Percentiles rank a stretch among this genome's conserved stretches.
These are phyloP conservation scores for Macrolepiota albuminosa DNA, from an alignment of 768 basidiomycete genomes.

Conservation along the genomic window DNA sequence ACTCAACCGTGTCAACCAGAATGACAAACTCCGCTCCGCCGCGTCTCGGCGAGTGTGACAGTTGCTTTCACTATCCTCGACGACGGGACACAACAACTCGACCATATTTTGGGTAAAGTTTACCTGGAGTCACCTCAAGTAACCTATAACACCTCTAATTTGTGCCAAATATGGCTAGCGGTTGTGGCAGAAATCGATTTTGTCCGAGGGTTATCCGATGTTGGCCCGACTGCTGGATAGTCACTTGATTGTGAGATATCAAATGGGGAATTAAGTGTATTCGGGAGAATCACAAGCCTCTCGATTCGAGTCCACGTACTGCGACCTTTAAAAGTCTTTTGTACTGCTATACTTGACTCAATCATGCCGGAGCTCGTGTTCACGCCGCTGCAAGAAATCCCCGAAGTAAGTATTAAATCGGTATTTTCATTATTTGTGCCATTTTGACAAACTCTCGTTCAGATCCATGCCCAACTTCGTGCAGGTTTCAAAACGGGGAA, in stretches of 20 bases:
- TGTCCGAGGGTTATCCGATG: no score
- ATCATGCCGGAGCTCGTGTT: conserved; percentile 31
- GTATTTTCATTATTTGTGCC: neutral
- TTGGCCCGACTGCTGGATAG: no score
- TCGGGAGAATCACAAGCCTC: conserved; percentile 2
- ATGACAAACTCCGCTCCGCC: no score
- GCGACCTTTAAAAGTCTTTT: neutral
- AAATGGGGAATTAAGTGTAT: neutral
- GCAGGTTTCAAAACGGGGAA: conserved; percentile 64
- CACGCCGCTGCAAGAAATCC: conserved; percentile 52
- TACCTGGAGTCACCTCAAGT: no score
- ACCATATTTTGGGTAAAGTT: no score
- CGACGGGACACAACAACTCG: no score
- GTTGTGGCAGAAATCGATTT: no score
- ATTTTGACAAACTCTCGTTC: neutral
- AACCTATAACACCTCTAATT: no score
- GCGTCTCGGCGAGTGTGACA: no score
- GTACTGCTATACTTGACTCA: neutral
- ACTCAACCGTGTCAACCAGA: no score
- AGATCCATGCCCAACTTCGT: conserved; percentile 56
- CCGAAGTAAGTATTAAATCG: conserved; percentile 28
- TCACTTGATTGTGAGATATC: neutral
- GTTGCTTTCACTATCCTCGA: no score
- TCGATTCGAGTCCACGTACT: neutral
- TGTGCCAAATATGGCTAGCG: no score